Conservation (phyloP, 192 early-diverging fungal genomes). For the Gonapodya prolifera region DNA sequence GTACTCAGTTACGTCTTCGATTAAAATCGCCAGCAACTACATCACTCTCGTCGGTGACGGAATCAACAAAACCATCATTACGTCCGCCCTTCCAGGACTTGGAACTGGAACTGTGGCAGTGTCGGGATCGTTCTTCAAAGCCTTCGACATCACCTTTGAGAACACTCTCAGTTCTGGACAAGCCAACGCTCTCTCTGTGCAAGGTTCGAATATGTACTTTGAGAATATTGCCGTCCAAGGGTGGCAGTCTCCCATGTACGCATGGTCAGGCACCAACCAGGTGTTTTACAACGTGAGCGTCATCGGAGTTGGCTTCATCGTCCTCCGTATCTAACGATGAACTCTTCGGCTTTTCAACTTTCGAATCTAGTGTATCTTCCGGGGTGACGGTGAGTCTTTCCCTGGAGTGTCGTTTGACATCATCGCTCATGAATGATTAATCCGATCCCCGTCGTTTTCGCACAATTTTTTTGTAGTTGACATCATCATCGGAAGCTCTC, state of each 20-base stretch:
- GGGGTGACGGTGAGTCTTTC: neutral
- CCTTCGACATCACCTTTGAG: constrained; percentile 8
- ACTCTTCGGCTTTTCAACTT: too few relatives aligned
- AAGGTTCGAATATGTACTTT: neutral
- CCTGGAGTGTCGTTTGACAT: neutral
- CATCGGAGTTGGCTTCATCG: too few relatives aligned
- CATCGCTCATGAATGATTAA: neutral
- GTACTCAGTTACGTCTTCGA: neutral
- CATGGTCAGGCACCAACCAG: neutral
- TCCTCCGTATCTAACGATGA: too few relatives aligned
- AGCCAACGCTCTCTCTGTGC: neutral
- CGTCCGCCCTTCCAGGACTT: neutral
- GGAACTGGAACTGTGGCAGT: constrained; percentile 4
- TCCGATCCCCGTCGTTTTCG: too few relatives aligned
- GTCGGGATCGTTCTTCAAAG: constrained; percentile 5
- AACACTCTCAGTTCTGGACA: neutral
- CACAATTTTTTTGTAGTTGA: neutral
- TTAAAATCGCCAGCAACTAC: neutral
- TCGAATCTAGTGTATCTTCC: neutral
- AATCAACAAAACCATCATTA: constrained; percentile 7
- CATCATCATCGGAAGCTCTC: neutral
- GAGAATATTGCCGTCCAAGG: neutral
- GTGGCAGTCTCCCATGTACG: neutral
- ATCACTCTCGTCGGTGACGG: neutral
- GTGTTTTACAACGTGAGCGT: neutral